A percentile compares a stretch with the other conserved stretches of the same genome.
Conservation (phyloP, 1,284 basidiomycete genomes). For the Porodaedalea pini region DNA sequence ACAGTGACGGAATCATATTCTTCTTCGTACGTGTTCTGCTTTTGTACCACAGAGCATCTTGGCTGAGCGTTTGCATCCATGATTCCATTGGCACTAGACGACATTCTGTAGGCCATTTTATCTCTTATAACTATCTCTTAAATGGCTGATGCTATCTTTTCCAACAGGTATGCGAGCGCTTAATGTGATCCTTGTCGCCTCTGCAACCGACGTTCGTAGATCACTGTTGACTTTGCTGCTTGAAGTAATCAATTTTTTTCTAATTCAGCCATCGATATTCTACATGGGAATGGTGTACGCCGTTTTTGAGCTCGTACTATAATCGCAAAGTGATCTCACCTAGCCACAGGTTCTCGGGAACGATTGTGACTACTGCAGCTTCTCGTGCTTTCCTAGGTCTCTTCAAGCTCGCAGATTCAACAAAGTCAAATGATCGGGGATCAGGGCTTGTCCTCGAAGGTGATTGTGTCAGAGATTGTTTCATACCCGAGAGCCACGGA, state of each 20-base stretch:
- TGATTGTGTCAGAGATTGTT: too few species aligned
- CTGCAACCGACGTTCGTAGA: neutral
- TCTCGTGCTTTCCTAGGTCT: constrained; percentile 6
- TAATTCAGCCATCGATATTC: constrained; percentile 6
- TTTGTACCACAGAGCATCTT: too few species aligned
- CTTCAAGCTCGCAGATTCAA: too few species aligned
- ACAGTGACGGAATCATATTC: constrained; percentile 10
- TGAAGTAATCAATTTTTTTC: neutral
- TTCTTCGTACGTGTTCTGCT: constrained; percentile 3
- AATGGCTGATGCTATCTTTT: neutral
- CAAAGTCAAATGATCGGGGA: too few species aligned
- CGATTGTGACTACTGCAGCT: constrained; percentile 9
- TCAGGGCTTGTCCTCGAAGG: too few species aligned
- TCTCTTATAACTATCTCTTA: neutral
- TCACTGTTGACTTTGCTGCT: neutral
- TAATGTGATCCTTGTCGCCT: constrained; percentile 6
- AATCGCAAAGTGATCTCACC: neutral
- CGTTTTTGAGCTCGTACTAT: neutral
- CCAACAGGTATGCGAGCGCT: constrained; percentile 1
- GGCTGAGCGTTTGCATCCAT: too few species aligned
- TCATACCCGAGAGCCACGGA: too few species aligned
- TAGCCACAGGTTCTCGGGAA: constrained; percentile 5
- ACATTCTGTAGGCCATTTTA: too few species aligned
- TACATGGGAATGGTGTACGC: constrained; percentile 10
- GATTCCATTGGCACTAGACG: neutral